Evolutionary conservation across 768 basidiomycete species (phyloP).

Genomic region (Boletus sp.): DNA sequence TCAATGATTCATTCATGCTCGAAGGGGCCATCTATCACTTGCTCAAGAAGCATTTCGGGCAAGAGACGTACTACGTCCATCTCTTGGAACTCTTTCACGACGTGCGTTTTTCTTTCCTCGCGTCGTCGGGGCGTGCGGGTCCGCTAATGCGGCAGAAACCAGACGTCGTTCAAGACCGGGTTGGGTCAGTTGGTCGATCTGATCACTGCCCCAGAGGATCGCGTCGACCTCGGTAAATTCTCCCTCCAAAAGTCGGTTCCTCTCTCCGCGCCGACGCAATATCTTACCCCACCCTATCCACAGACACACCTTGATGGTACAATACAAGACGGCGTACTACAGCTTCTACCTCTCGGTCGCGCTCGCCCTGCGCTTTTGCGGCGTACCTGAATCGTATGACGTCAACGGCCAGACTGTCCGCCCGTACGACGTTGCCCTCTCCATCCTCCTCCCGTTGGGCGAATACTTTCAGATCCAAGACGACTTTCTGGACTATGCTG

Average conservation of each 20-base stretch:
- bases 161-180: constrained; percentile 85
- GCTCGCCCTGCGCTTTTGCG: no score
- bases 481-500: background rate
- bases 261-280: no score
- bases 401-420: constrained; percentile 41
- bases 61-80: constrained; percentile 37
- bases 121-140: no score
- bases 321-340: constrained; percentile 97
- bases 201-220: no score
- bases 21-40: constrained; percentile 91
- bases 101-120: constrained; percentile 33
- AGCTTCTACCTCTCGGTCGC: constrained; percentile 63
- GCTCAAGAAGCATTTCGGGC: constrained; percentile 82
- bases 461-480: background rate
- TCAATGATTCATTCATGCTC: constrained; percentile 97
- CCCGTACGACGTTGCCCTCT: constrained; percentile 70
- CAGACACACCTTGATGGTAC: constrained; percentile 88
- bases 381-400: background rate
- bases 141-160: no score
- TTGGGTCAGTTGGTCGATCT: constrained; percentile 81
- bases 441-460: constrained; percentile 41
- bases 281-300: background rate
- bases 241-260: no score
- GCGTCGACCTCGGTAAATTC: no score
- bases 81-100: constrained; percentile 87